Percentiles rank a stretch among this genome's conserved stretches.
phyloP scores from a whole-genome alignment of 305 asterid genomes.

The Rubia peregrina region DNA sequence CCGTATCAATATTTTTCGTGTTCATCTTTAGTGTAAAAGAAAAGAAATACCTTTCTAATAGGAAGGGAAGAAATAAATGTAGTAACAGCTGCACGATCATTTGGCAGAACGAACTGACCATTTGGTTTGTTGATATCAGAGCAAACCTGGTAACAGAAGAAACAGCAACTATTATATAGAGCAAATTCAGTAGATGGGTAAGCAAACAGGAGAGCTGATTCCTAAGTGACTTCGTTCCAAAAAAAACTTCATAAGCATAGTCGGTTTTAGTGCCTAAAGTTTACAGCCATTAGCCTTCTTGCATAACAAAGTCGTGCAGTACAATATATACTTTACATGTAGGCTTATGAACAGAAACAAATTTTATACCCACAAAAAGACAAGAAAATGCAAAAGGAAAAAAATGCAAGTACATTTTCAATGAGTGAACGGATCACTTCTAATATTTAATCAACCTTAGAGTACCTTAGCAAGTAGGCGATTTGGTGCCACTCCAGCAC shows the following conservation, averaged over 20 bases:
- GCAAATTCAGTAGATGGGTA: background rate
- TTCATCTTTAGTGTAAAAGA: background rate
- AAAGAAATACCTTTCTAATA: slow-evolving; percentile 66
- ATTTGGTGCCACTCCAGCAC: slow-evolving; percentile 93
- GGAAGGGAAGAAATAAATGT: slow-evolving; percentile 91
- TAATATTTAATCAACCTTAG: slow-evolving; percentile 16
- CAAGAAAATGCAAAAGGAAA: background rate
- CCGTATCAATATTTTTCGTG: background rate
- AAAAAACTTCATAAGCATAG: background rate
- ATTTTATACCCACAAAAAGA: too few species aligned
- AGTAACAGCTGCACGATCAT: slow-evolving; percentile 68
- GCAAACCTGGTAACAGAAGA: slow-evolving; percentile 53
- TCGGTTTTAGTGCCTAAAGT: background rate
- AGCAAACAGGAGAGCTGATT: background rate
- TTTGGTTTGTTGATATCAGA: slow-evolving; percentile 96
- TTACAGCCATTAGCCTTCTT: background rate
- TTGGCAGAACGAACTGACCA: slow-evolving; percentile 87
- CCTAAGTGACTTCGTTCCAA: background rate
- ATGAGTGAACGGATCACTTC: background rate
- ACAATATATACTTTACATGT: background rate
- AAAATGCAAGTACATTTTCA: background rate
- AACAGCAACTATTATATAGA: background rate
- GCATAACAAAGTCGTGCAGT: background rate
- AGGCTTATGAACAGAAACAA: background rate
- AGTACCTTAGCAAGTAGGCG: slow-evolving; percentile 92